Conservation (phyloP, 768 basidiomycete genomes). For the Leccinum broughii region DNA sequence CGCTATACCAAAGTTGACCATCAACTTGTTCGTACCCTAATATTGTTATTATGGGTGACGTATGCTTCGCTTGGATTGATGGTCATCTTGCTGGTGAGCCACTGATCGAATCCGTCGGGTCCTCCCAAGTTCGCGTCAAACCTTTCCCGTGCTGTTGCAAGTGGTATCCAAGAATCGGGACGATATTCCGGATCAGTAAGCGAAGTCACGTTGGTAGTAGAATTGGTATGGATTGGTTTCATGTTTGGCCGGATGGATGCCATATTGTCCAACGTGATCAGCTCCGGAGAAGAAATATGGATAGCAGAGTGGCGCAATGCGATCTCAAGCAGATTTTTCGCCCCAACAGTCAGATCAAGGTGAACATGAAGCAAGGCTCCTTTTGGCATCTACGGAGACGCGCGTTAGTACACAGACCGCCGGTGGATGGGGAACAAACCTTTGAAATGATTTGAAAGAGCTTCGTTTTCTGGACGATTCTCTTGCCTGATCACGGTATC, state of each 20-base stretch:
- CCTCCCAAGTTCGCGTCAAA: slow-evolving; percentile 58
- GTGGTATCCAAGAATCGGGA: slow-evolving; percentile 52
- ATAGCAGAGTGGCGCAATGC: slow-evolving; percentile 58
- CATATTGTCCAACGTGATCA: slow-evolving; percentile 44
- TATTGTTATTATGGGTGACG: slow-evolving; percentile 66
- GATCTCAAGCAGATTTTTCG: slow-evolving; percentile 47
- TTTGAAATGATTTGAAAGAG: slow-evolving; percentile 63
- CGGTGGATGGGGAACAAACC: slow-evolving; percentile 33
- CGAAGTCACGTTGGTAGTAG: slow-evolving; percentile 25
- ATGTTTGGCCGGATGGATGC: slow-evolving; percentile 52
- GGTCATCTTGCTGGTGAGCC: slow-evolving; percentile 58
- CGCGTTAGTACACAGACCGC: neutral
- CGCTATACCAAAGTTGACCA: neutral
- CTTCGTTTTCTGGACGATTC: slow-evolving; percentile 58
- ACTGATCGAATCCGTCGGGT: slow-evolving; percentile 64
- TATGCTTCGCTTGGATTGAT: slow-evolving; percentile 76
- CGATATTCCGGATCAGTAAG: slow-evolving; percentile 41
- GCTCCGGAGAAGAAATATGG: slow-evolving; percentile 52
- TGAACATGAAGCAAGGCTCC: slow-evolving; percentile 75
- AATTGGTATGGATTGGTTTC: slow-evolving; percentile 41
- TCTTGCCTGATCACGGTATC: slow-evolving; percentile 40
- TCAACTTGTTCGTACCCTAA: slow-evolving; percentile 46
- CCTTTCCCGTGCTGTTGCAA: slow-evolving; percentile 50
- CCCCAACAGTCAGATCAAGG: slow-evolving; percentile 71
- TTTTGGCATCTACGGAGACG: slow-evolving; percentile 66